Conservation (phyloP, 2,329 filamentous ascomycete genomes). For the Penicillium sp. region DNA sequence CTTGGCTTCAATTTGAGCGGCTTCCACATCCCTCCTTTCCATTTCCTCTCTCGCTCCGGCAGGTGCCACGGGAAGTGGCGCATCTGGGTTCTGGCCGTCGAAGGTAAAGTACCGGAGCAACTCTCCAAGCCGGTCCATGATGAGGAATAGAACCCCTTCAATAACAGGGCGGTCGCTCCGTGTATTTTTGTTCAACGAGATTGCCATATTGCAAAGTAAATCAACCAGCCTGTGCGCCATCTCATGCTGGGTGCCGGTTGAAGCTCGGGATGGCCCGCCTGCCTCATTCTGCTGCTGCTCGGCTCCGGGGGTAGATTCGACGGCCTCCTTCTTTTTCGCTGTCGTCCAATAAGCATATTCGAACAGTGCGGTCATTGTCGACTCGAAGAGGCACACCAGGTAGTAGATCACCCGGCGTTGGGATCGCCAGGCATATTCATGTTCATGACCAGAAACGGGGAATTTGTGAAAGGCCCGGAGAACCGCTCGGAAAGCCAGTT, state of each 20-base stretch:
- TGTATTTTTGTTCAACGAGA: constrained; percentile 30
- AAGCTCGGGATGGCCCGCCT: neutral
- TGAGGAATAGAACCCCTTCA: constrained; percentile 45
- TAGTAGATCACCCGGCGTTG: constrained; percentile 37
- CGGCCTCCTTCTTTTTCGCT: neutral
- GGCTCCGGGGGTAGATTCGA: neutral
- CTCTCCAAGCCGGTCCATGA: constrained; percentile 44
- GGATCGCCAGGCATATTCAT: neutral
- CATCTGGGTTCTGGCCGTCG: constrained; percentile 31
- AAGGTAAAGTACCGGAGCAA: constrained; percentile 45
- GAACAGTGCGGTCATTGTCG: constrained; percentile 29
- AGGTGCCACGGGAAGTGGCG: constrained; percentile 38
- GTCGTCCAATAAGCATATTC: constrained; percentile 27
- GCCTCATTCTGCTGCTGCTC: constrained; percentile 8
- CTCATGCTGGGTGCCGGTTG: neutral
- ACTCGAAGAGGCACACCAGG: constrained; percentile 38
- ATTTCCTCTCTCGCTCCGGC: constrained; percentile 24
- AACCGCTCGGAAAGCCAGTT: constrained; percentile 29
- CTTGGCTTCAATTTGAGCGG: constrained; percentile 37
- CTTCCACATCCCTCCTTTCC: constrained; percentile 21
- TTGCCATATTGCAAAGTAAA: constrained; percentile 35
- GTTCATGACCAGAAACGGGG: neutral
- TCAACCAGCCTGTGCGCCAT: constrained; percentile 17
- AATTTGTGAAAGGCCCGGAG: constrained; percentile 34
- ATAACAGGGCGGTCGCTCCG: constrained; percentile 37